Base-by-base conservation (phyloP, 495 filamentous ascomycete species). In the Penicillium psychrofluorescens region DNA sequence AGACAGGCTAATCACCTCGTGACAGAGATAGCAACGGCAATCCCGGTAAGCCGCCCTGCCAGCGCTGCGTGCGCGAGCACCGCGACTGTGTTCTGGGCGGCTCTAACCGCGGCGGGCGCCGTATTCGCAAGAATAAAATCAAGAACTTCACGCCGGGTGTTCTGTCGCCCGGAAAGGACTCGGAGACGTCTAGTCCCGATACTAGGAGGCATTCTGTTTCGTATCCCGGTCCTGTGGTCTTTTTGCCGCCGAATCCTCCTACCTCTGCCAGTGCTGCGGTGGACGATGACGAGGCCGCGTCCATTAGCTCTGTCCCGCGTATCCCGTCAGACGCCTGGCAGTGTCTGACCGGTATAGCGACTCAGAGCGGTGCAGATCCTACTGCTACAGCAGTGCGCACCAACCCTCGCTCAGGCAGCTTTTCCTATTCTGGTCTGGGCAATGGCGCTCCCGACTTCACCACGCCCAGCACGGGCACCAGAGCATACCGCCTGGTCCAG, bases 31-130 rank as follows among this genome's bases (percentile, higher is more conserved):
- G 59, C 41, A 63, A 63, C 43, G 74, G 71, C 22, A 68, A 60
- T 44, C 67, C 65, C 7, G 74, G 75, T 28, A 64, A 63, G 33
- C 67, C 78, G 29, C 79, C 78, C 9, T 84, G 80, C 46, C 70
- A 74, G 37, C 65, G 80, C 40, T 84, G 80, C 53, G 70, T 79
- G 36, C 63, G 72, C 44, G 79, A 80, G 42, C 58, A 68, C 40
- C 72, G 70, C 29, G 79, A 83, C 39, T 84, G 80, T 54, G 66
- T 83, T 7, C 64, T 84, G 6, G 78, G 79, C 30, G 70, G 74
- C 38, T 79, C 75, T 12, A 81, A 82, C 56, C 72, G 79, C 15
- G 79, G 80, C 29, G 79, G 80, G 12, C 71, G 78, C 34, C 73
- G 80, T 39, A 76, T 80, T 45, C 73, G 76, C 30, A 74, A 71